Base-by-base conservation (phyloP, 2,329 filamentous ascomycete species). In the Diaporthe eres region DNA sequence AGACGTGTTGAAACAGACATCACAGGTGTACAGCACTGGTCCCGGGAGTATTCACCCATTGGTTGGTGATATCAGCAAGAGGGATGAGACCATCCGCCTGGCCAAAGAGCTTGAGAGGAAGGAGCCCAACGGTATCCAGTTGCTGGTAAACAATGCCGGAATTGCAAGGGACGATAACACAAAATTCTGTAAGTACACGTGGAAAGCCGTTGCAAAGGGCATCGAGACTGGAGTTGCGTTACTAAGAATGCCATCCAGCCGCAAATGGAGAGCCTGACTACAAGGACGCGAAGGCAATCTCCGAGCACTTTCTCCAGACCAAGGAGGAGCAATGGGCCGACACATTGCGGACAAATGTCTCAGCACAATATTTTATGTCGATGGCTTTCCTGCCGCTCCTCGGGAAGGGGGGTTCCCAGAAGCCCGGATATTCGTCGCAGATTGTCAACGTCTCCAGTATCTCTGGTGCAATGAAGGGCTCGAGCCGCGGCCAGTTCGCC, bases 391-490 rank as follows among this genome's bases (percentile, higher is more conserved):
- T 90, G 5, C 88, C 88, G 0, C 81, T 89, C 1, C 84, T 90
- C 2, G 86, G 85, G 4, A 87, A 87, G 73, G 88, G 86, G 10
- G 80, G 83, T 25, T 80, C 83, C 7, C 80, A 81, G 17, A 86
- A 84, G 1, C 86, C 85, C 0, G 87, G 87, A 5, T 89, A 88
- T 79, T 85, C 85, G 3, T 86, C 86, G 9, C 85, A 84, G 44
- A 83, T 91, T 57, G 85, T 90, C 77, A 90, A 90, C 72, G 84
- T 90, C 57, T 84, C 85, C 51, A 87, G 84, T 57, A 88, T 90
- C 75, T 87, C 86, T 0, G 89, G 88, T 0, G 82, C 85, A 10
- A 88, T 89, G 85, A 90, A 90, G 79, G 86, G 86, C 0, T 84
- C 83, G 65, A 86, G 83, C 76, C 82, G 78, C n/a, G 88, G 88